These are phyloP conservation scores for Pichia eremophila DNA, from an alignment of 805 yeast species.

Conservation along the genomic window DNA sequence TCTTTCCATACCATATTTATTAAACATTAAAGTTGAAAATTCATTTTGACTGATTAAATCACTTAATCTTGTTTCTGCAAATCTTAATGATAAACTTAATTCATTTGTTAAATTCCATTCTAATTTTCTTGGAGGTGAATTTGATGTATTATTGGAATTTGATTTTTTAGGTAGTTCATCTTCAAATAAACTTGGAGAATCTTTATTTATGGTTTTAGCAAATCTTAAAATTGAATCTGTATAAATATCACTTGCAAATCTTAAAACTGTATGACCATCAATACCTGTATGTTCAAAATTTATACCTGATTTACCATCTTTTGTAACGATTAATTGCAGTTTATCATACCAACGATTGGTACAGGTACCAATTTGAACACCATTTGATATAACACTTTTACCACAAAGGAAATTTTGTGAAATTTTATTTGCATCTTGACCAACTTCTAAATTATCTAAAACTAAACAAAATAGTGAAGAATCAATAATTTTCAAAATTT, in stretches of 20 bases:
- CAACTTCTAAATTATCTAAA: slow-evolving; percentile 65
- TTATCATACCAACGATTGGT: slow-evolving; percentile 91
- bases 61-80: slow-evolving; percentile 82
- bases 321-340: slow-evolving; percentile 76
- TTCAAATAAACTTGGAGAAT: slow-evolving; percentile 69
- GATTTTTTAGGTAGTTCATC: slow-evolving; percentile 30
- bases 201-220: slow-evolving; percentile 72
- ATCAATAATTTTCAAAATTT: slow-evolving; percentile 68
- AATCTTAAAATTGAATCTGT: slow-evolving; percentile 84
- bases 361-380: slow-evolving; percentile 89
- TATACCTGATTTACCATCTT: slow-evolving; percentile 86
- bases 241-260: slow-evolving; percentile 83
- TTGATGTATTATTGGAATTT: slow-evolving; percentile 42
- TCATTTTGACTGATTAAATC: slow-evolving; percentile 87
- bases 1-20: slow-evolving; percentile 59
- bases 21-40: slow-evolving; percentile 70
- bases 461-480: slow-evolving; percentile 77
- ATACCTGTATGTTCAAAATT: slow-evolving; percentile 93
- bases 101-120: slow-evolving; percentile 84
- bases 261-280: slow-evolving; percentile 87
- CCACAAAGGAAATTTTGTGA: slow-evolving; percentile 87
- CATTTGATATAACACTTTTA: slow-evolving; percentile 64
- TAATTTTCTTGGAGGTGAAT: slow-evolving; percentile 55
- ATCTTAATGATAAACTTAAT: slow-evolving; percentile 67
- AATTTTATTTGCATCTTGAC: slow-evolving; percentile 51